Percentiles rank a stretch among this genome's conserved stretches.
Conservation (phyloP, 305 asterid species). For the Striga hermonthica region DNA sequence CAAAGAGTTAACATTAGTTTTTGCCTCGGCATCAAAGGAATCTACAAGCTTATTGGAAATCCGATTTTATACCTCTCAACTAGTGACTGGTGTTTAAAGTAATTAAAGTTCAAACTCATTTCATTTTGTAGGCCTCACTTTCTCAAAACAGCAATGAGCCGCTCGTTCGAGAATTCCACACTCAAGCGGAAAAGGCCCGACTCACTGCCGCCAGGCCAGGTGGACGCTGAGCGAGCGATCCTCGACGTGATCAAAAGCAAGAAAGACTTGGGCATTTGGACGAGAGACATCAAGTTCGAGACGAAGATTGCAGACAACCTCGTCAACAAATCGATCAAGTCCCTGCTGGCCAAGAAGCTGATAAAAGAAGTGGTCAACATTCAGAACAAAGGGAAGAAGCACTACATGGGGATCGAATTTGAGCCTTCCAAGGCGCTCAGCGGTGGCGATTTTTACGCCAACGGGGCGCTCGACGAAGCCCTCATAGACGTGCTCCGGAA, state of each 20-base stretch:
- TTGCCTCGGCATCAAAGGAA: background rate
- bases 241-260: conserved; percentile 44
- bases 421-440: conserved; percentile 60
- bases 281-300: conserved; percentile 42
- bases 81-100: background rate
- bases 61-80: background rate
- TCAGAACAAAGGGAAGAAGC: conserved; percentile 43
- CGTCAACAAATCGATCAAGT: conserved; percentile 42
- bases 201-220: conserved; percentile 28
- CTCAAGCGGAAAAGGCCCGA: conserved; percentile 43
- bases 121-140: no score
- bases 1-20: background rate
- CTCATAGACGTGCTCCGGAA: conserved; percentile 36
- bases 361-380: conserved; percentile 58
- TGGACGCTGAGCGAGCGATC: conserved; percentile 44
- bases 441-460: conserved; percentile 51
- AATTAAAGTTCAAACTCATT: no score
- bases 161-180: background rate
- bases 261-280: conserved; percentile 44
- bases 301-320: conserved; percentile 36
- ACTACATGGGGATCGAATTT: conserved; percentile 54
- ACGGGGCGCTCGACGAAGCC: conserved; percentile 50
- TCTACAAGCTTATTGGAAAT: background rate
- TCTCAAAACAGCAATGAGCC: conserved; percentile 17
- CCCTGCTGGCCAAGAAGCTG: conserved; percentile 35